These are phyloP conservation scores for Talaromyces atroroseus DNA, from an alignment of 2,329 filamentous ascomycete species.

Conservation along the genomic window DNA sequence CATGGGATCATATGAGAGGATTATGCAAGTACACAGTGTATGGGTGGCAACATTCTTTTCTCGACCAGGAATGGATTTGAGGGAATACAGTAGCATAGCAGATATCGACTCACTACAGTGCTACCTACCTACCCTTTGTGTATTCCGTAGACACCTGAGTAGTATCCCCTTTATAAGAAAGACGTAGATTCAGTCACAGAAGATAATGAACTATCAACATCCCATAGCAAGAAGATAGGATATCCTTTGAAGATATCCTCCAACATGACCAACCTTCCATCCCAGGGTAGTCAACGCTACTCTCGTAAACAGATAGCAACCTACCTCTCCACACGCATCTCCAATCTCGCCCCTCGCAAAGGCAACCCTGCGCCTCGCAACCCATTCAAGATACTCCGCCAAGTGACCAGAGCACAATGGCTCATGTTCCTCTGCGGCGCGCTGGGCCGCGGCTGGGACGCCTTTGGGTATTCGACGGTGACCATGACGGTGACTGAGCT, in stretches of 20 bases:
- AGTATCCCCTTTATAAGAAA: neutral
- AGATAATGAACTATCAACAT: no score
- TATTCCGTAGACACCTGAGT: neutral
- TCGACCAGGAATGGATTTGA: constrained; percentile 2
- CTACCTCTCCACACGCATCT: constrained; percentile 29
- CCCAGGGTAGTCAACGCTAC: constrained; percentile 25
- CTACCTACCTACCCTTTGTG: neutral
- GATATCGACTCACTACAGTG: neutral
- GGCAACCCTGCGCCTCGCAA: constrained; percentile 32
- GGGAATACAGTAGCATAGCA: neutral
- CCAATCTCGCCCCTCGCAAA: constrained; percentile 30
- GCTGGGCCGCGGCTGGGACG: constrained; percentile 52
- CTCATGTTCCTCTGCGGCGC: constrained; percentile 43
- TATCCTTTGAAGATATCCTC: neutral
- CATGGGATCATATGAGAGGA: neutral
- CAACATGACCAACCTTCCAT: neutral
- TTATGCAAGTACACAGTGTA: neutral
- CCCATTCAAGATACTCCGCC: constrained; percentile 41
- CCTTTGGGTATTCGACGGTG: constrained; percentile 64
- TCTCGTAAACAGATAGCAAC: constrained; percentile 27
- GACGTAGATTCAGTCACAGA: neutral
- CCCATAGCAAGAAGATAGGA: neutral
- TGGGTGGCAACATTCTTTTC: constrained; percentile 3
- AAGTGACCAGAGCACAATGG: constrained; percentile 50
- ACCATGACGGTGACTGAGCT: constrained; percentile 55